Percentiles rank a stretch among this genome's conserved stretches.
These are phyloP conservation scores for Arachis hypogaea DNA, from an alignment of 306 rosid species.

Conservation along the genomic window DNA sequence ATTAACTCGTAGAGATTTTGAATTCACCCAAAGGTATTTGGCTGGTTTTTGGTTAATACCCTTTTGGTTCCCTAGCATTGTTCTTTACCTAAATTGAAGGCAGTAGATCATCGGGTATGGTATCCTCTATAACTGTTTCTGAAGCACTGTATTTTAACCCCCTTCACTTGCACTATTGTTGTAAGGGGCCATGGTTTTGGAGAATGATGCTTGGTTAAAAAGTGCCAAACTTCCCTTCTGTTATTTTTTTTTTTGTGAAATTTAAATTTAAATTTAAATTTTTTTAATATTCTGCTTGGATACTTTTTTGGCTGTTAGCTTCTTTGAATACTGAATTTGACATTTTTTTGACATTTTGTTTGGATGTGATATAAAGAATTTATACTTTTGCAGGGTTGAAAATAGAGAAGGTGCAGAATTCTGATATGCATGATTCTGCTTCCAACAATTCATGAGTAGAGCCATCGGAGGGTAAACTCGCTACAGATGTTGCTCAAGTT, in stretches of 20 bases:
- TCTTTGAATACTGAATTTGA: slow-evolving; percentile 12
- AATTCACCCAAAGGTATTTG: no score
- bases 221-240: not conserved
- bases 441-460: slow-evolving; percentile 51
- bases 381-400: slow-evolving; percentile 57
- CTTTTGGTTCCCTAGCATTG: no score
- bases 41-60: no score
- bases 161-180: slow-evolving; percentile 7
- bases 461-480: slow-evolving; percentile 50
- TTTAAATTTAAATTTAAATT: not conserved
- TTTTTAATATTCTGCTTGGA: slow-evolving; percentile 12
- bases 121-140: slow-evolving; percentile 24
- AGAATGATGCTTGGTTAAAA: not conserved
- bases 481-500: slow-evolving; percentile 50
- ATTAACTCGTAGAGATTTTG: no score
- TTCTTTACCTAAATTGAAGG: slow-evolving; percentile 85
- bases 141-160: slow-evolving; percentile 10
- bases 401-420: slow-evolving; percentile 48
- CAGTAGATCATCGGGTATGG: slow-evolving; percentile 95
- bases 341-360: not conserved
- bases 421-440: slow-evolving; percentile 42
- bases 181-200: not conserved
- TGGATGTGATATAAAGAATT: slow-evolving; percentile 26
- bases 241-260: not conserved
- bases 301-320: not conserved